Percentiles rank a stretch among this genome's conserved stretches.
Conservation (phyloP, 78 protist species). For the Dictyostelium intermedium region DNA sequence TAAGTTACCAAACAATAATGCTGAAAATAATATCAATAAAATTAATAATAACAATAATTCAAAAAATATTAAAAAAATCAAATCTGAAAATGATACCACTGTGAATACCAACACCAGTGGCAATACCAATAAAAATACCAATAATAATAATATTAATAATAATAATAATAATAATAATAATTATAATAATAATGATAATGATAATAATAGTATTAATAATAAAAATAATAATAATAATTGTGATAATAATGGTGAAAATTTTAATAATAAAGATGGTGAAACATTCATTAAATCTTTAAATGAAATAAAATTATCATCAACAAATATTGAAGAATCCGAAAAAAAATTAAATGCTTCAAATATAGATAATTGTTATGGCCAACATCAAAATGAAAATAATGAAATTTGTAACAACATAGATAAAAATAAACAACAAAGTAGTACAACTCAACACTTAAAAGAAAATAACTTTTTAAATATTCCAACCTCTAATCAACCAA, state of each 20-base stretch:
- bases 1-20: neutral
- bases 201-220: neutral
- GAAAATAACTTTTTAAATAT: neutral
- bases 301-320: neutral
- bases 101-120: neutral
- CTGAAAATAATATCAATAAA: neutral
- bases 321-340: neutral
- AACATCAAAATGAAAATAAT: neutral
- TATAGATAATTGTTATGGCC: neutral
- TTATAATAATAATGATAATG: neutral
- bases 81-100: neutral
- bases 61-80: neutral
- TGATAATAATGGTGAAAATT: neutral
- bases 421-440: neutral
- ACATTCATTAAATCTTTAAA: neutral
- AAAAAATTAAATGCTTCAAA: neutral
- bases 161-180: neutral
- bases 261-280: neutral
- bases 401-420: neutral
- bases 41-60: neutral
- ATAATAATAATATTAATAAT: neutral
- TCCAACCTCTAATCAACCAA: neutral
- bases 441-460: neutral
- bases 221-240: neutral
- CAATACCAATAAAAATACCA: neutral